Evolutionary conservation across 2,329 filamentous ascomycete species (phyloP), one percentile per base, ranked within the genome.

Genomic region (Ophiostoma sp.): DNA sequence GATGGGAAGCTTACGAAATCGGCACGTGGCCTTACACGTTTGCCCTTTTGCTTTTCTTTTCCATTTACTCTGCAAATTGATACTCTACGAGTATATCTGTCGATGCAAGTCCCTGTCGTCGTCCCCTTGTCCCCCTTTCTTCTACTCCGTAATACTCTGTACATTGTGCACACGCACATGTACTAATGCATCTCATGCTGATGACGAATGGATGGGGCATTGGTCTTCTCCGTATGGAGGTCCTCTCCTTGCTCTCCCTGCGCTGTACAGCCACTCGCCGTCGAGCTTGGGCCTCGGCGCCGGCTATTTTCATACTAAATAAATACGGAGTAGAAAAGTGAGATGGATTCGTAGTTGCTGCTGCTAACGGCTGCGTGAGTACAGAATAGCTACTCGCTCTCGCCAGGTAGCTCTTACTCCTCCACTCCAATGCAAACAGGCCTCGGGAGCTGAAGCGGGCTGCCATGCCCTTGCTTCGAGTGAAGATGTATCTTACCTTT

Each of bases 191-290:
- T 27, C 27, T 60, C 54, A 62, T 62, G 57, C 57, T n/a, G 57
- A 62, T 62, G 57, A 62, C 57, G 57, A 62, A 62, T 62, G 57
- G 57, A 62, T 62, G 57, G 57, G 33, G 57, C 57, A 33, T 33
- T 60, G 27, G 5, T 20, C 15, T 48, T 5, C n/a, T 23, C 10
- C 3, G 6, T 57, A 57, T 27, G 52, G 44, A 48, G 20, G 20
- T 39, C 44, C 17, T 48, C 23, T 23, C 52, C 52, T 27, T 17
- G n/a, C 44, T 57, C 23, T 57, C 23, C 52, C 52, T 57, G 52
- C 52, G 52, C 52, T 57, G 52, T 57, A 57, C 52, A 57, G 52
- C 52, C 23, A 57, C 23, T 57, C 52, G 27, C 44, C 44, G 44
- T 48, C 52, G 23, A 57, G 52, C 52, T 31, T 57, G 10, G 39